Percentiles rank a stretch among this genome's conserved stretches.
These are phyloP conservation scores for Guadua angustifolia DNA, from an alignment of 176 grass and related monocot species.

Conservation along the genomic window DNA sequence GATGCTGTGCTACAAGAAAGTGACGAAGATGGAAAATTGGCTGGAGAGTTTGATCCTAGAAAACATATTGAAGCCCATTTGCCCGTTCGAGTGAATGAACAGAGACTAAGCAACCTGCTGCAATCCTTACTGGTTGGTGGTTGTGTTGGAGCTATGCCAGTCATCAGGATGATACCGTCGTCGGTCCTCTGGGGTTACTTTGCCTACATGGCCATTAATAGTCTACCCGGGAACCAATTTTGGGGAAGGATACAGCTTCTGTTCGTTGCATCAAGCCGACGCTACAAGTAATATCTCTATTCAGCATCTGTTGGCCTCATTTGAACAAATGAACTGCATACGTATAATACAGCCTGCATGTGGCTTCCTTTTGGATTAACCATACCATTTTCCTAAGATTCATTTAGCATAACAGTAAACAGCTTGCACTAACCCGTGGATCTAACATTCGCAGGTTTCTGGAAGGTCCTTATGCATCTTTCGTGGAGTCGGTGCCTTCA, in stretches of 20 bases:
- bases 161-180: constrained; percentile 80
- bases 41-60: constrained; percentile 61
- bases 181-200: constrained; percentile 97
- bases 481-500: constrained; percentile 69
- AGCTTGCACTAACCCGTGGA: not conserved
- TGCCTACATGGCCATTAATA: constrained; percentile 95
- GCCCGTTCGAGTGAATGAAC: constrained; percentile 91
- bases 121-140: constrained; percentile 76
- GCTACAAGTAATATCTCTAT: constrained; percentile 67
- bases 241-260: constrained; percentile 86
- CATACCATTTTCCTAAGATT: not conserved
- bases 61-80: constrained; percentile 82
- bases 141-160: constrained; percentile 83
- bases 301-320: constrained; percentile 7
- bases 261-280: constrained; percentile 65
- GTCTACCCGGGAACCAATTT: constrained; percentile 94
- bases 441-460: constrained; percentile 63
- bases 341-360: not conserved
- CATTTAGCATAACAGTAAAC: not conserved
- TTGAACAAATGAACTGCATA: constrained; percentile 16
- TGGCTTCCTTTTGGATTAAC: not conserved
- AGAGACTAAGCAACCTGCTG: constrained; percentile 85
- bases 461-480: constrained; percentile 88
- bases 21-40: constrained; percentile 43
- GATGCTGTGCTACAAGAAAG: constrained; percentile 59